Percentiles rank a stretch among this genome's conserved stretches.
Conservation (phyloP, 352 stramenopile genomes). For the Phytophthora podocarpi region DNA sequence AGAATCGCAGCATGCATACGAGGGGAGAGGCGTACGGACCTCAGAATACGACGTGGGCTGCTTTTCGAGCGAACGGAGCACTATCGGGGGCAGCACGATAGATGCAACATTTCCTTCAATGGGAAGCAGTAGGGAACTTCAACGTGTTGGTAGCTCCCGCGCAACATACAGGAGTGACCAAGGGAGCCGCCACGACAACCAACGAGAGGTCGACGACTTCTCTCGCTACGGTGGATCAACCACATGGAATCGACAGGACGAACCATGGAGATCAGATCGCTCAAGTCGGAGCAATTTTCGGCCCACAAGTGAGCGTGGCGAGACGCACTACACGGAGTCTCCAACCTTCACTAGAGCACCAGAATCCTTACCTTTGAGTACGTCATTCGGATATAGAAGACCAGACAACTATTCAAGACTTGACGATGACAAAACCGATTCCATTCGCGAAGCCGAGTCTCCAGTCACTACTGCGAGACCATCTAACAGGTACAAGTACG, state of each 20-base stretch:
- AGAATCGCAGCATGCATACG: not conserved
- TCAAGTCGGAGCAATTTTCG: not conserved
- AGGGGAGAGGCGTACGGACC: not conserved
- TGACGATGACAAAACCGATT: constrained; percentile 12
- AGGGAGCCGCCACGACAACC: constrained; percentile 14
- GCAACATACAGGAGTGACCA: not conserved
- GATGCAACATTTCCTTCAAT: constrained; percentile 6
- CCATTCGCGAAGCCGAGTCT: constrained; percentile 15
- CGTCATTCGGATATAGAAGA: not conserved
- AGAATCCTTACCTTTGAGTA: not conserved
- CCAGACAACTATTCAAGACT: not conserved
- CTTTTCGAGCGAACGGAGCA: constrained; percentile 7
- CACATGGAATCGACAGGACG: not conserved
- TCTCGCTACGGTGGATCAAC: not conserved
- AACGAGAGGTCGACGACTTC: constrained; percentile 9
- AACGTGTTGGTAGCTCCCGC: not conserved
- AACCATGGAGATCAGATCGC: not conserved
- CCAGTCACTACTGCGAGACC: not conserved
- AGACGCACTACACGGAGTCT: not conserved
- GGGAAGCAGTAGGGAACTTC: not conserved
- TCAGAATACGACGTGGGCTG: not conserved
- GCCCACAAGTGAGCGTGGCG: not conserved
- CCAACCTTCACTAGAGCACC: not conserved
- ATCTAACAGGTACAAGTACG: too few relatives aligned
- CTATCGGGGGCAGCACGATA: not conserved